These are phyloP conservation scores for Ogataea zsoltii DNA, from an alignment of 805 yeast genomes.

Conservation along the genomic window DNA sequence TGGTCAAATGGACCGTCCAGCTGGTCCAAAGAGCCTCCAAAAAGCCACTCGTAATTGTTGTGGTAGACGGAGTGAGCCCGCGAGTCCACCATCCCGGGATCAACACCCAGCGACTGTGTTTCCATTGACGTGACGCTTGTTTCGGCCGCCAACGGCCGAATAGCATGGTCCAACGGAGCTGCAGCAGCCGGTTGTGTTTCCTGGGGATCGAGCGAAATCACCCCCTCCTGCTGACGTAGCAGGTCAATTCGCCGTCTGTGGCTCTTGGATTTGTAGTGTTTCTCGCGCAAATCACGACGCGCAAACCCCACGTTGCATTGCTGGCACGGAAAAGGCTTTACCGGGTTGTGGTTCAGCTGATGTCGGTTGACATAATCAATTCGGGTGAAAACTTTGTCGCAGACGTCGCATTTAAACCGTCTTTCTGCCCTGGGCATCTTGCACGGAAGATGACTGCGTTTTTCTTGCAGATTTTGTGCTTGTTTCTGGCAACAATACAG, in stretches of 20 bases:
- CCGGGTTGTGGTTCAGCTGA: slow-evolving; percentile 31
- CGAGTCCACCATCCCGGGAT: too few relatives aligned
- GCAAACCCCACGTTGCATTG: slow-evolving; percentile 32
- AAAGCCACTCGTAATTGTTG: slow-evolving; percentile 12
- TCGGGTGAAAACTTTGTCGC: slow-evolving; percentile 15
- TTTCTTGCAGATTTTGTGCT: too few relatives aligned
- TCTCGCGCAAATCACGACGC: slow-evolving; percentile 35
- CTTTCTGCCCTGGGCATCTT: not conserved
- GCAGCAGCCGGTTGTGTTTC: too few relatives aligned
- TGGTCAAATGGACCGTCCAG: too few relatives aligned
- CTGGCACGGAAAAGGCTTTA: slow-evolving; percentile 31
- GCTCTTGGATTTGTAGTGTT: slow-evolving; percentile 30
- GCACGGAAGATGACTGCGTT: too few relatives aligned
- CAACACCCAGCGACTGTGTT: too few relatives aligned
- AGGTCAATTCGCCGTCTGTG: slow-evolving; percentile 20
- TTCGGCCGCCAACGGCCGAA: too few relatives aligned
- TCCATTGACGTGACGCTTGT: too few relatives aligned
- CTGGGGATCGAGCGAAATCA: not conserved
- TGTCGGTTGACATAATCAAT: slow-evolving; percentile 34
- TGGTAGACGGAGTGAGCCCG: not conserved
- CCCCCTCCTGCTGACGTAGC: slow-evolving; percentile 6
- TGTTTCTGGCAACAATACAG: too few relatives aligned
- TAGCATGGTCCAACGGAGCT: too few relatives aligned
- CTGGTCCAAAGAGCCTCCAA: slow-evolving; percentile 10
- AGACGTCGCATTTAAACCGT: slow-evolving; percentile 10